Evolutionary conservation across 2,329 filamentous ascomycete genomes (phyloP), one percentile per base, ranked within the genome.

Genomic region (Xylariaceae sp.): DNA sequence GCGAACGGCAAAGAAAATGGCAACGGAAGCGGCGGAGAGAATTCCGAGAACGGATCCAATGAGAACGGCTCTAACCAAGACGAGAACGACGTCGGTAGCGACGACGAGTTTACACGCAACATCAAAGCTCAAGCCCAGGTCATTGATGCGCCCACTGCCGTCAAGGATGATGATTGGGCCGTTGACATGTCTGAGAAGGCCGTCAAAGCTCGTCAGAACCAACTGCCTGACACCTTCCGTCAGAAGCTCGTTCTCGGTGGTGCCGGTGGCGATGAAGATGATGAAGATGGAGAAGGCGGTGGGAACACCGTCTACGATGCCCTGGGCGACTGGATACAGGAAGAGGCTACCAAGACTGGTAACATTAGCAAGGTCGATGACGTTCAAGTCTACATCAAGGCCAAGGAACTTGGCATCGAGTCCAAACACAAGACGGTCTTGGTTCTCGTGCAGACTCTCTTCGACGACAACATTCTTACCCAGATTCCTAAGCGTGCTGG

Each of bases 141-240:
- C 45, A 65, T 69, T 28, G 64, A 66, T 42, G 70, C 73, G 19
- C 75, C 80, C 41, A 66, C 71, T 40, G 80, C 85, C 57, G 76
- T 80, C 59, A 87, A 90, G 66, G 88, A 96, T 52, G 83, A 95
- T 49, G 81, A 95, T 53, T 98, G 93, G 93, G 87, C 90, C 48
- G 88, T 97, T 45, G 93, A 98, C 65, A 93, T 94, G 73, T 96
- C 90, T 51, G 89, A 90, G 65, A 89, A 89, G 65, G 93, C 93
- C 52, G 86, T 97, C 73, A 90, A 86, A 72, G 91, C 91, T 57
- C 93, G 93, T 66, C 88, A 90, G 64, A 87, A 91, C 67, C 84
- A 89, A 52, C 85, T 98, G 38, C 89, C 93, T n/a, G 84, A 83
- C 53, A 93, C 97, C 62, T 85, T 98, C 63, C 95, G 96, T 79